These are phyloP conservation scores for Marsdenia floribunda DNA, from an alignment of 257 asterid species.

Conservation along the genomic window DNA sequence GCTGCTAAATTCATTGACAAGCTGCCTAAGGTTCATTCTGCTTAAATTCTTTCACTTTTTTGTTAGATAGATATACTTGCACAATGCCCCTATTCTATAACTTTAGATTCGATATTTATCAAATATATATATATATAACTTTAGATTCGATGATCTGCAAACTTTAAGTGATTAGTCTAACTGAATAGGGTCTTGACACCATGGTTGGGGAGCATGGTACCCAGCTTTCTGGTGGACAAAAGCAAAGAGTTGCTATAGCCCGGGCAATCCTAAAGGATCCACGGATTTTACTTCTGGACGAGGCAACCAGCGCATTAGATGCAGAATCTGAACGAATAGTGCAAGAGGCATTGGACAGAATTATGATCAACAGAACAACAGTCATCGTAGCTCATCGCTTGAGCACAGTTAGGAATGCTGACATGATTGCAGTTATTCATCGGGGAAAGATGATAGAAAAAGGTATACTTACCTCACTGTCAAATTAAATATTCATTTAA, in stretches of 20 bases:
- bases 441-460: constrained; percentile 70
- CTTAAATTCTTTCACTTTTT: background rate
- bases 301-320: constrained; percentile 88
- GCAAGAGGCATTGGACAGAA: constrained; percentile 80
- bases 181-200: constrained; percentile 60
- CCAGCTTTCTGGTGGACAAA: constrained; percentile 91
- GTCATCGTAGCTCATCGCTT: constrained; percentile 79
- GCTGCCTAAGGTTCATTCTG: constrained; percentile 53
- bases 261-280: constrained; percentile 80
- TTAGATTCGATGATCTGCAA: background rate
- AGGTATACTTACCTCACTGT: constrained; percentile 31
- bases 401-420: constrained; percentile 74
- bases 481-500: no score
- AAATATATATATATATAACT: no score
- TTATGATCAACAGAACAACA: constrained; percentile 78
- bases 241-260: constrained; percentile 84
- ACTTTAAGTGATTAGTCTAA: background rate
- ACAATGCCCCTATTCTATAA: background rate
- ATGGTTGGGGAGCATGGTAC: constrained; percentile 88
- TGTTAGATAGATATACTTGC: background rate
- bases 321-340: constrained; percentile 86
- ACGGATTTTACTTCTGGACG: constrained; percentile 69
- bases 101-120: background rate
- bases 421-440: constrained; percentile 76
- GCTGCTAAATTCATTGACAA: constrained; percentile 34